phyloP scores from a whole-genome alignment of 2,329 filamentous ascomycete species.

The Sarocladium kiliense region DNA sequence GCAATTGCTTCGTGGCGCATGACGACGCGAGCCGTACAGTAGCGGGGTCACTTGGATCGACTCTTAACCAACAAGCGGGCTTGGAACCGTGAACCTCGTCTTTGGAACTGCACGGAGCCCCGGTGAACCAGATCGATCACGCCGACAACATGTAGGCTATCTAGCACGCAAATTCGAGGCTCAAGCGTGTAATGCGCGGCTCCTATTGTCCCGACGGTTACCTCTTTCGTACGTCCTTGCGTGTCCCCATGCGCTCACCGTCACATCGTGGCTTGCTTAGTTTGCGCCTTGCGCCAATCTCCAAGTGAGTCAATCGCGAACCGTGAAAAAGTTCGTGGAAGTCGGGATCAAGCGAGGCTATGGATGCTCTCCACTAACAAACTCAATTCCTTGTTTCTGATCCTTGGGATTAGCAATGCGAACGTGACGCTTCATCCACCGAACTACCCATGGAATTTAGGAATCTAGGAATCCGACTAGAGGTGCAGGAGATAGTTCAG shows the following conservation, averaged over 20 bases:
- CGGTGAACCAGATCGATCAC: not conserved
- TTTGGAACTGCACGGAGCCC: not conserved
- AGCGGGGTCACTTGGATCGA: not conserved
- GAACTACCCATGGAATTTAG: not conserved
- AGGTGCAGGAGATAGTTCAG: too few relatives aligned
- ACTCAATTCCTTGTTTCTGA: too few relatives aligned
- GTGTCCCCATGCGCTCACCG: not conserved
- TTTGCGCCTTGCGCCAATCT: too few relatives aligned
- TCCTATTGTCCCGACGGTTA: not conserved
- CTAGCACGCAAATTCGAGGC: not conserved
- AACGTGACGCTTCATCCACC: too few relatives aligned
- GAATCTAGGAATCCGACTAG: too few relatives aligned
- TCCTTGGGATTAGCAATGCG: too few relatives aligned
- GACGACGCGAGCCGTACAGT: not conserved
- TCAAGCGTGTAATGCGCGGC: not conserved
- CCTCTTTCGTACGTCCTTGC: not conserved
- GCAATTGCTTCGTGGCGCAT: not conserved
- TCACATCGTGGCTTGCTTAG: conserved; percentile 5
- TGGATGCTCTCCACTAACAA: too few relatives aligned
- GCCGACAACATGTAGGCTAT: not conserved
- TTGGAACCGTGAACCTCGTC: not conserved
- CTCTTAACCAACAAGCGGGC: not conserved
- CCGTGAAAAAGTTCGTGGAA: too few relatives aligned
- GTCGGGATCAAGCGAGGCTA: too few relatives aligned
- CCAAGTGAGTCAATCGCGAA: not conserved